Base-by-base conservation (phyloP, 2,329 filamentous ascomycete genomes). In the Penicillium oxalicum region DNA sequence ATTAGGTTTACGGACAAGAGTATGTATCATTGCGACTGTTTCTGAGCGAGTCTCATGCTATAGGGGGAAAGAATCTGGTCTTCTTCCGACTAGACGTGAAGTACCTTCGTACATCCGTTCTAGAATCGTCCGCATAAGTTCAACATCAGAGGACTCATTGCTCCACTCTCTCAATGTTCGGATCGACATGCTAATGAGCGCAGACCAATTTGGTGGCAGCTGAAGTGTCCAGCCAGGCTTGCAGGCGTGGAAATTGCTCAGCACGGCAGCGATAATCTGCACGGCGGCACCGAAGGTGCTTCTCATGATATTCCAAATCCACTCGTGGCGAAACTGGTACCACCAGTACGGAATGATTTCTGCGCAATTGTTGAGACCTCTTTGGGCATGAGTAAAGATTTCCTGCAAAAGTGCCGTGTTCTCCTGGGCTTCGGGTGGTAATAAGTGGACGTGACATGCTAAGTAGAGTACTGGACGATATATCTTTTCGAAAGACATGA, bases 21-120 rank as follows among this genome's bases (percentile, higher is more conserved):
- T 12, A 9, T 43, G 12, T 18, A 2, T 18, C 18, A 18, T 18
- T 18, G 18, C 18, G 18, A 18, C 18, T 18, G 18, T 2, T 18
- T 18, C 18, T 18, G 18, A 18, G 18, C 18, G 18, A 18, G 18
- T 18, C 18, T 18, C 18, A 18, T 18, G 18, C 18, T 34, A 50
- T 8, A 36, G 28, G 26, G 43, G 24, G 46, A 46, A 51, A 36
- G 53, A 24, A 13, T 57, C 50, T 1, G 48, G 37, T 13, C 54
- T 39, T 8, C 52, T 36, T 29, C 54, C 57, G 40, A 51, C 54
- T 45, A 60, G 40, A 26, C 50, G 51, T 52, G 54, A 59, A 24
- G 57, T 57, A 1, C 54, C 54, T 42, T 56, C 49, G 49, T 53
- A 60, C 57, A 60, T 60, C 33, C 57, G 51, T 44, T 60, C 54